Conservation (phyloP, 306 rosid genomes). For the Canavalia gladiata region DNA sequence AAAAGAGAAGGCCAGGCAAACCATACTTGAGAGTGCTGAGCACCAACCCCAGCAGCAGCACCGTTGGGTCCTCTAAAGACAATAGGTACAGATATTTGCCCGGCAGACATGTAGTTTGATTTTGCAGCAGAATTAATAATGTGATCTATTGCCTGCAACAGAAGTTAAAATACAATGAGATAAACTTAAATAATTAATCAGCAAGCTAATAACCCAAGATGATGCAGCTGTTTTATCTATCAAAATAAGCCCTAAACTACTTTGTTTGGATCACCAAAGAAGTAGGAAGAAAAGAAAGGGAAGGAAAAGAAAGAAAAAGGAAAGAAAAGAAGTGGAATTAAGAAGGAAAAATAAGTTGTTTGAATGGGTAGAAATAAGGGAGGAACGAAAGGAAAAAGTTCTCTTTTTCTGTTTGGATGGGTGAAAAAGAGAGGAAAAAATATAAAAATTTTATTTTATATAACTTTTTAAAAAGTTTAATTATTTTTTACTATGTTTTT, state of each 20-base stretch:
- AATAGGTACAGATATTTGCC: conserved; percentile 91
- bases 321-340: no score
- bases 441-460: no score
- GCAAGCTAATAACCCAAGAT: conserved; percentile 4
- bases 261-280: no score
- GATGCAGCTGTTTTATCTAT: neutral
- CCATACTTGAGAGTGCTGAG: conserved; percentile 97
- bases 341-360: no score
- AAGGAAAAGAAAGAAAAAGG: no score
- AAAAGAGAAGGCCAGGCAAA: conserved; percentile 39
- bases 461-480: no score
- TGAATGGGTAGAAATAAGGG: no score
- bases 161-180: conserved; percentile 31
- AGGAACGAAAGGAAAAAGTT: no score
- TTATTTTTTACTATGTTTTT: no score
- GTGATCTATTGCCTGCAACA: conserved; percentile 94
- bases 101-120: conserved; percentile 96
- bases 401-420: no score
- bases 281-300: no score
- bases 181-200: conserved; percentile 16
- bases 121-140: conserved; percentile 99
- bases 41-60: conserved; percentile 99
- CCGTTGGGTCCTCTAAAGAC: conserved; percentile 99
- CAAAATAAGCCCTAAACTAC: neutral
- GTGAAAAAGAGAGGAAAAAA: no score